phyloP scores from a whole-genome alignment of 2,329 filamentous ascomycete genomes.

The Fusarium begoniae region DNA sequence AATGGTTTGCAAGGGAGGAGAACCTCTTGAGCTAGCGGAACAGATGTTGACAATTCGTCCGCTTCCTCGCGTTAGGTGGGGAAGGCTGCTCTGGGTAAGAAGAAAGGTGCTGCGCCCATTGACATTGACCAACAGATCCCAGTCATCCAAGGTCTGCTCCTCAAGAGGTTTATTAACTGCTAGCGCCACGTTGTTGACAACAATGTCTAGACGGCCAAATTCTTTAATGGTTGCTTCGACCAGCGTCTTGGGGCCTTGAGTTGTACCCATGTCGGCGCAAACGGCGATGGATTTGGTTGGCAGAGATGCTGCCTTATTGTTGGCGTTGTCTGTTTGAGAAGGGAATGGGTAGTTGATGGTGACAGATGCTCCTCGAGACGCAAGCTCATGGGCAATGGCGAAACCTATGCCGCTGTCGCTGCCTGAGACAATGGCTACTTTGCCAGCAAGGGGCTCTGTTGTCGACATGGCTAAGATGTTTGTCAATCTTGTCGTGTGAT shows the following conservation, averaged over 20 bases:
- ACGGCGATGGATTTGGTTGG: not conserved
- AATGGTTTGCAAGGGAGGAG: not conserved
- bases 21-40: not conserved
- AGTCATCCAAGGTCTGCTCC: not conserved
- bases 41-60: not conserved
- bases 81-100: not conserved
- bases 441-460: not conserved
- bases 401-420: not conserved
- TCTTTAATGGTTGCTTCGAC: fast-evolving
- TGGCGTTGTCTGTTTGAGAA: not conserved
- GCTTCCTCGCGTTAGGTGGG: not conserved
- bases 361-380: not conserved
- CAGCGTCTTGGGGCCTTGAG: not conserved
- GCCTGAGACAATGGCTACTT: not conserved
- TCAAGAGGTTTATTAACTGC: not conserved
- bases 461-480: not conserved
- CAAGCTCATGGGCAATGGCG: not conserved
- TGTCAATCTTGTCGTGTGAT: no score
- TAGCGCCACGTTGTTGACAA: not conserved
- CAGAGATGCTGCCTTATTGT: not conserved
- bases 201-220: not conserved
- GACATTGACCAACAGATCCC: not conserved
- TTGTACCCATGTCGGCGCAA: not conserved
- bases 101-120: not conserved
- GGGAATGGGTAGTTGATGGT: not conserved